Percentiles rank a stretch among this genome's conserved stretches.
Evolutionary conservation across 2,329 filamentous ascomycete genomes (phyloP).

Genomic region (Hymenoscyphus repandus): DNA sequence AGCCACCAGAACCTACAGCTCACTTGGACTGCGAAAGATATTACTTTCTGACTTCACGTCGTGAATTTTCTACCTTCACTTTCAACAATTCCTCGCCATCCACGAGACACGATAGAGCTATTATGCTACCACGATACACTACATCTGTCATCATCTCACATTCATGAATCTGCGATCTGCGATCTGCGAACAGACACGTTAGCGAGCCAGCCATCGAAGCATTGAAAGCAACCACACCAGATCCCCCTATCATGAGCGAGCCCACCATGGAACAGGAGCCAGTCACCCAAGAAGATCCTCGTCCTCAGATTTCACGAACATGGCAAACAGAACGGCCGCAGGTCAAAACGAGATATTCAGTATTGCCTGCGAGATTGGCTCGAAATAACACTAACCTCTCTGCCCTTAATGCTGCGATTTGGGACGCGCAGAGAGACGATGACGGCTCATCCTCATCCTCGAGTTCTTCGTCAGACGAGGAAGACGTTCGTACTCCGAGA

Average conservation of each 20-base stretch:
- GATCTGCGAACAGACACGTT: background rate
- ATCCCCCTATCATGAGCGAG: background rate
- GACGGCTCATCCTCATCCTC: constrained; percentile 16
- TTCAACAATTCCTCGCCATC: no score
- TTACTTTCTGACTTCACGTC: no score
- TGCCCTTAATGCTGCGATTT: constrained; percentile 23
- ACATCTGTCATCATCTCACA: no score
- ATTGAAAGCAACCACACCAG: background rate
- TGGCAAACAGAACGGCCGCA: constrained; percentile 25
- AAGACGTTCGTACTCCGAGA: constrained; percentile 10
- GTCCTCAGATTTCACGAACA: constrained; percentile 16
- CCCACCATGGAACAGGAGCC: background rate
- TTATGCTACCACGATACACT: no score
- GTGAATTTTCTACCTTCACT: no score
- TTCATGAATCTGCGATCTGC: background rate
- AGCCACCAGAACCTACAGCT: no score
- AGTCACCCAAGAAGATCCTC: background rate
- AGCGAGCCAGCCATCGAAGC: background rate
- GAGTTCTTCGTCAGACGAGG: constrained; percentile 20
- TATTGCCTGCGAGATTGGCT: constrained; percentile 11
- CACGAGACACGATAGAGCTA: no score
- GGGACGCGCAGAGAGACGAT: constrained; percentile 10
- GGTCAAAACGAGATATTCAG: constrained; percentile 15
- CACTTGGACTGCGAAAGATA: no score
- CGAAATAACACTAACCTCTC: constrained; percentile 23